Conservation (phyloP, 2,329 filamentous ascomycete species). For the Lachnellula subtilissima region DNA sequence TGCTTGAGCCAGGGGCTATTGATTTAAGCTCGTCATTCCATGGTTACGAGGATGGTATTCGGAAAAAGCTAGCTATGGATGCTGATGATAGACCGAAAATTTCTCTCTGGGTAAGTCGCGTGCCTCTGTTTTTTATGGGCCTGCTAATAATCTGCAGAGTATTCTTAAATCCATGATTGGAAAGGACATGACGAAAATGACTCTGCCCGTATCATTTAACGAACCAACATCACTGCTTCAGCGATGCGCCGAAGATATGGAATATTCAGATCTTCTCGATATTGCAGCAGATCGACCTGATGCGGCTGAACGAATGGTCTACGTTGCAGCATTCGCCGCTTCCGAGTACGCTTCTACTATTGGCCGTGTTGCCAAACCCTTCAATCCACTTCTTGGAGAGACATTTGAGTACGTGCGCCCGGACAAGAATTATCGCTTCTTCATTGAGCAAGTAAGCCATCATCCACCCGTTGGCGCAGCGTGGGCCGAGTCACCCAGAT, state of each 20-base stretch:
- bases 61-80: slow-evolving; percentile 78
- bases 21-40: slow-evolving; percentile 75
- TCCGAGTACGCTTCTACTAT: slow-evolving; percentile 97
- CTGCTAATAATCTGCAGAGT: slow-evolving; percentile 50
- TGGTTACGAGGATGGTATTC: slow-evolving; percentile 86
- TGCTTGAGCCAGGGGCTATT: slow-evolving; percentile 42
- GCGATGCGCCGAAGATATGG: slow-evolving; percentile 95
- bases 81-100: slow-evolving; percentile 90
- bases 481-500: slow-evolving; percentile 85
- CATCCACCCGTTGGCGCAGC: slow-evolving; percentile 93
- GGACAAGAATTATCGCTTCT: slow-evolving; percentile 97
- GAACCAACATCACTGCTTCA: slow-evolving; percentile 94
- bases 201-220: slow-evolving; percentile 95
- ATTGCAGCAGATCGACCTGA: slow-evolving; percentile 79
- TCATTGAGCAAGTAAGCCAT: slow-evolving; percentile 97
- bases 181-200: slow-evolving; percentile 99
- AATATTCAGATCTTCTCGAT: slow-evolving; percentile 90
- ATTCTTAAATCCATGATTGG: slow-evolving; percentile 99
- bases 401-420: slow-evolving; percentile 95
- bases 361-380: slow-evolving; percentile 93
- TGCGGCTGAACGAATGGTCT: slow-evolving; percentile 86
- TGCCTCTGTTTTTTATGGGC: not conserved
- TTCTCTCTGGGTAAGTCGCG: slow-evolving; percentile 77
- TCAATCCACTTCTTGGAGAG: slow-evolving; percentile 93
- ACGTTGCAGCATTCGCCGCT: slow-evolving; percentile 91